These are phyloP conservation scores for Solanum verrucosum DNA, from an alignment of 257 asterid species.

Conservation along the genomic window DNA sequence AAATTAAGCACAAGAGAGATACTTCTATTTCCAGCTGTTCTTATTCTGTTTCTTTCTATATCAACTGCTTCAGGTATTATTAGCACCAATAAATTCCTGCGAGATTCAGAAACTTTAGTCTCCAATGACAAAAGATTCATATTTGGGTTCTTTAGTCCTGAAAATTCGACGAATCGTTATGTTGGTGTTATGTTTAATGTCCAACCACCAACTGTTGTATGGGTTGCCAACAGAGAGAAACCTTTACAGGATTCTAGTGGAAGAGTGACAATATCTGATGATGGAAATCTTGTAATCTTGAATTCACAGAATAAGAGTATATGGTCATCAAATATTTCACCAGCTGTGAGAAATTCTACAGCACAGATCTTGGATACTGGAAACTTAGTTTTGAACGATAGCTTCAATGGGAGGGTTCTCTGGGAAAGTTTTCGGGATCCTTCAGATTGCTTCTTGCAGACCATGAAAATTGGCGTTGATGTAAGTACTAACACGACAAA, in stretches of 20 bases:
- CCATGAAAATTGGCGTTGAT: constrained; percentile 10
- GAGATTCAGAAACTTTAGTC: constrained; percentile 19
- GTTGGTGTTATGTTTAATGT: constrained; percentile 27
- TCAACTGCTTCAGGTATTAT: constrained; percentile 12
- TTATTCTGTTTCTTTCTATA: not conserved
- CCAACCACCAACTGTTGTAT: constrained; percentile 15
- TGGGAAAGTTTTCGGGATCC: constrained; percentile 37
- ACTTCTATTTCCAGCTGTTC: not conserved
- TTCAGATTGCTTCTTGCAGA: constrained; percentile 12
- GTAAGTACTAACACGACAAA: not conserved
- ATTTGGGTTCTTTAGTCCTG: constrained; percentile 33
- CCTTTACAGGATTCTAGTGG: constrained; percentile 26
- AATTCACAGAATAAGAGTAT: constrained; percentile 8
- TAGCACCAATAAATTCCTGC: not conserved
- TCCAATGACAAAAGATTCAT: constrained; percentile 19
- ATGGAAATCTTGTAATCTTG: constrained; percentile 27
- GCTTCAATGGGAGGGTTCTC: constrained; percentile 6
- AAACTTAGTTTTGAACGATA: constrained; percentile 25
- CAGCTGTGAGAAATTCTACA: constrained; percentile 11
- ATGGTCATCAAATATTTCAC: constrained; percentile 30
- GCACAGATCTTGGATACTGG: constrained; percentile 32
- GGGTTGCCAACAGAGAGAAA: constrained; percentile 42
- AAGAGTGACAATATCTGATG: constrained; percentile 21
- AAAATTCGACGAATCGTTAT: constrained; percentile 20
- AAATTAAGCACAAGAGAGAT: not conserved